These are phyloP conservation scores for Drechslerella coelobrocha DNA, from an alignment of 2,329 filamentous ascomycete species.

Conservation along the genomic window DNA sequence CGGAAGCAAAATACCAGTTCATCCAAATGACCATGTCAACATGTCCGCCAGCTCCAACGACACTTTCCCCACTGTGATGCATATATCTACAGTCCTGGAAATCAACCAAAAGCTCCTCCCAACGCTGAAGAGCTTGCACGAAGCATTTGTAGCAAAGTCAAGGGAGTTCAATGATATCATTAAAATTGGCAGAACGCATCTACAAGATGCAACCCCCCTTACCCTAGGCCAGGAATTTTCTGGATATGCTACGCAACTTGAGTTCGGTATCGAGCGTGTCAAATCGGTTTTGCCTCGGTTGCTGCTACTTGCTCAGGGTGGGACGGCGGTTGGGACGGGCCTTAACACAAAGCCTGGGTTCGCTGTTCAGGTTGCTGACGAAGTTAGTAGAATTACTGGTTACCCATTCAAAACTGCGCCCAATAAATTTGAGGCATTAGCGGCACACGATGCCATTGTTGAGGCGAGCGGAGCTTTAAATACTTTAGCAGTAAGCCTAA, in stretches of 20 bases:
- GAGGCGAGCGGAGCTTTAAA: constrained; percentile 93
- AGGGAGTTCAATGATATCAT: constrained; percentile 92
- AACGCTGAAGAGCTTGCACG: constrained; percentile 78
- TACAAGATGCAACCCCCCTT: constrained; percentile 95
- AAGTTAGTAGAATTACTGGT: constrained; percentile 91
- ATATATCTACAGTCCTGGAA: constrained; percentile 95
- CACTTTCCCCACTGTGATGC: constrained; percentile 99
- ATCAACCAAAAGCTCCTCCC: constrained; percentile 85
- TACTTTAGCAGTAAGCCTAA: constrained; percentile 86
- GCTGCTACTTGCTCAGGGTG: constrained; percentile 87
- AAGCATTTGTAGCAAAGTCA: constrained; percentile 85
- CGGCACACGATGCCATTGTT: constrained; percentile 93
- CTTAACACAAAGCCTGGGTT: constrained; percentile 98
- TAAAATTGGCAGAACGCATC: constrained; percentile 97
- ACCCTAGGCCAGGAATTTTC: constrained; percentile 98
- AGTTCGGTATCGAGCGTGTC: constrained; percentile 86
- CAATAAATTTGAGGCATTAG: constrained; percentile 98
- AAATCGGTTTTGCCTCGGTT: constrained; percentile 83
- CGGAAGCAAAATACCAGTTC: constrained; percentile 97
- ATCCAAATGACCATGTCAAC: constrained; percentile 99
- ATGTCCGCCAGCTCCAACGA: constrained; percentile 99
- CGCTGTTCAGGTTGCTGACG: constrained; percentile 86
- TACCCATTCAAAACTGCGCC: constrained; percentile 93
- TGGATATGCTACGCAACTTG: constrained; percentile 93
- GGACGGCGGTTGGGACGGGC: constrained; percentile 94